Evolutionary conservation across 2,329 filamentous ascomycete species (phyloP).

Genomic region (Fusarium sacchari): DNA sequence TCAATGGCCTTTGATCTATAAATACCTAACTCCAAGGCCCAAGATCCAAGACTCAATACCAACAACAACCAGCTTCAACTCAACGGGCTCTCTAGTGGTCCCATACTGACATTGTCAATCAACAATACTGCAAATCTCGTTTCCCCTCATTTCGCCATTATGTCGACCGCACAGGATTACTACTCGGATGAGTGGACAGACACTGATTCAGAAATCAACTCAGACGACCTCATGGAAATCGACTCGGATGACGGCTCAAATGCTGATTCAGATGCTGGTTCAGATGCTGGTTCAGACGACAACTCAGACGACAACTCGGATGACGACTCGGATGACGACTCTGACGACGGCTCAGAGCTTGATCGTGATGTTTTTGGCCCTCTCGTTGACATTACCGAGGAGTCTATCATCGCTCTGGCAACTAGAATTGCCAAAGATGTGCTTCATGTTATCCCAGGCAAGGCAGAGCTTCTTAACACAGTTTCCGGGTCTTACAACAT

Average conservation of each 20-base stretch:
- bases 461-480: background rate
- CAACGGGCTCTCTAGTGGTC: background rate
- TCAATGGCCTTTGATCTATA: background rate
- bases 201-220: background rate
- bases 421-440: background rate
- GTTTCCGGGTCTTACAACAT: constrained; percentile 3
- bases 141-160: background rate
- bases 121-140: background rate
- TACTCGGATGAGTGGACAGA: background rate
- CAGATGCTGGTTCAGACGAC: background rate
- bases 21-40: background rate
- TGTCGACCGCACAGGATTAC: background rate
- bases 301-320: background rate
- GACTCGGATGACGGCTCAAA: too few species aligned
- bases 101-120: background rate
- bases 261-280: background rate
- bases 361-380: background rate
- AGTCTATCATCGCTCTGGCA: background rate
- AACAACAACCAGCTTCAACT: background rate
- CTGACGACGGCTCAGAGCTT: background rate
- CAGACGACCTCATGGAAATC: background rate
- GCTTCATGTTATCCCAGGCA: background rate
- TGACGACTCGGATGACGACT: background rate
- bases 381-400: background rate
- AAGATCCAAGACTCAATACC: background rate